phyloP scores from a whole-genome alignment of 2,329 filamentous ascomycete genomes.

The Xylariaceae sp. region DNA sequence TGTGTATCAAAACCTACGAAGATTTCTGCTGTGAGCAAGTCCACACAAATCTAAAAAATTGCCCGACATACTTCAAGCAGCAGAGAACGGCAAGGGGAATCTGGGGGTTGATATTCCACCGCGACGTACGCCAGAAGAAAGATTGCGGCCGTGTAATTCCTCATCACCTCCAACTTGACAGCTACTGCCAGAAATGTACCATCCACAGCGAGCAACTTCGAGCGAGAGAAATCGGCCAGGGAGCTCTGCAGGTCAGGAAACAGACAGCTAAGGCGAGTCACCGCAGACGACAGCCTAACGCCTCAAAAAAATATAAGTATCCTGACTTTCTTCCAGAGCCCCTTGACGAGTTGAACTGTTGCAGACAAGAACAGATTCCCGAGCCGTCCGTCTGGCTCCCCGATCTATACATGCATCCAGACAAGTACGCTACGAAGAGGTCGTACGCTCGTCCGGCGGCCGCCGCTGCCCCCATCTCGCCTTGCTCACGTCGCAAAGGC shows the following conservation, averaged over 20 bases:
- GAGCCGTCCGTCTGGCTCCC: constrained; percentile 21
- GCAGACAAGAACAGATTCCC: neutral
- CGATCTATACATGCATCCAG: constrained; percentile 20
- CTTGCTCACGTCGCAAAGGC: neutral
- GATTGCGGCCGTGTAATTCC: constrained; percentile 24
- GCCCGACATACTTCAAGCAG: constrained; percentile 22
- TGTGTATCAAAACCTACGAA: constrained; percentile 23
- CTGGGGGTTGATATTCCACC: constrained; percentile 16
- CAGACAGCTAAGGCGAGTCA: constrained; percentile 12
- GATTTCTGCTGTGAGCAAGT: constrained; percentile 24
- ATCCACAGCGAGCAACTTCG: constrained; percentile 10
- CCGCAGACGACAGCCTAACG: constrained; percentile 9
- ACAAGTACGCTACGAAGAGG: constrained; percentile 16
- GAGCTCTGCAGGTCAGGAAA: constrained; percentile 17
- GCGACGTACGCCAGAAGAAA: constrained; percentile 8
- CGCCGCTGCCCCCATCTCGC: constrained; percentile 15
- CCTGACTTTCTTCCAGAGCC: too few relatives aligned
- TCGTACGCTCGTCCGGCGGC: constrained; percentile 12
- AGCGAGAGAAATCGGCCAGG: constrained; percentile 17
- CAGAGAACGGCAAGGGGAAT: constrained; percentile 17
- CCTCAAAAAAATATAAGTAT: too few relatives aligned
- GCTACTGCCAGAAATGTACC: constrained; percentile 21
- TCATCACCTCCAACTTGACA: constrained; percentile 9
- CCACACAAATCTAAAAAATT: constrained; percentile 13
- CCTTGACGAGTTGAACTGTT: too few relatives aligned